phyloP scores from a whole-genome alignment of 2,329 filamentous ascomycete genomes.

The Colletotrichum sp. region DNA sequence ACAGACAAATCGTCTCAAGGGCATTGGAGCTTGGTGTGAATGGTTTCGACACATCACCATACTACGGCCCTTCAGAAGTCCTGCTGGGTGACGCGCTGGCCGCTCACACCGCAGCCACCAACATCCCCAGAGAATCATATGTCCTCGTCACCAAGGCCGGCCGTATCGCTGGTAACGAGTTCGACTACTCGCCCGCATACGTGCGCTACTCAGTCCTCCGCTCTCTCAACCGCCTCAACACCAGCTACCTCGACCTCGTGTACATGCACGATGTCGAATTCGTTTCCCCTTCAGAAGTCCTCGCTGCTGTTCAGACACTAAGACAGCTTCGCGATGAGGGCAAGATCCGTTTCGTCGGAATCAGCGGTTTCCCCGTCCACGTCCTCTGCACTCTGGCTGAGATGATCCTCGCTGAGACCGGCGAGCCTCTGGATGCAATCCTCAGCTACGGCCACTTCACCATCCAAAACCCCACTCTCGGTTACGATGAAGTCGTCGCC shows the following conservation, averaged over 20 bases:
- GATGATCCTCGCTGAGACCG: constrained; percentile 3
- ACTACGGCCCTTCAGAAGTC: constrained; percentile 18
- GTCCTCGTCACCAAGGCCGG: constrained; percentile 32
- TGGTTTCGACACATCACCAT: constrained; percentile 19
- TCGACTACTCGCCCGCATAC: constrained; percentile 17
- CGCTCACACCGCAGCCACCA: constrained; percentile 66
- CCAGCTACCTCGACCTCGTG: constrained; percentile 75
- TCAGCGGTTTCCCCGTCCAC: constrained; percentile 86
- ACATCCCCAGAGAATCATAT: neutral
- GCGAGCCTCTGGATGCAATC: constrained; percentile 5
- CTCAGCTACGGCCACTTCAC: constrained; percentile 19
- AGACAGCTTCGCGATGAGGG: constrained; percentile 77
- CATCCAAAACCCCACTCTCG: constrained; percentile 12
- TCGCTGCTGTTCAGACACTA: constrained; percentile 72
- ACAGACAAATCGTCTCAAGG: constrained; percentile 13
- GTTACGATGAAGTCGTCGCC: constrained; percentile 85
- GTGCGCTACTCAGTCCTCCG: constrained; percentile 65
- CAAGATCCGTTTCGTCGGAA: constrained; percentile 81
- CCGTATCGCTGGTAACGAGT: constrained; percentile 13
- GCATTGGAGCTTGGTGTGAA: constrained; percentile 15
- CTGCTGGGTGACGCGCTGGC: constrained; percentile 27
- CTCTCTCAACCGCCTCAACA: constrained; percentile 68
- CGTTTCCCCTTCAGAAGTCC: constrained; percentile 68
- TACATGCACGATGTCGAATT: constrained; percentile 87
- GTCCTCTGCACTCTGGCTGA: constrained; percentile 75